A percentile compares a stretch with the other conserved stretches of the same genome.
phyloP scores from a whole-genome alignment of 2,329 filamentous ascomycete species.

The Colletotrichum somersetense region DNA sequence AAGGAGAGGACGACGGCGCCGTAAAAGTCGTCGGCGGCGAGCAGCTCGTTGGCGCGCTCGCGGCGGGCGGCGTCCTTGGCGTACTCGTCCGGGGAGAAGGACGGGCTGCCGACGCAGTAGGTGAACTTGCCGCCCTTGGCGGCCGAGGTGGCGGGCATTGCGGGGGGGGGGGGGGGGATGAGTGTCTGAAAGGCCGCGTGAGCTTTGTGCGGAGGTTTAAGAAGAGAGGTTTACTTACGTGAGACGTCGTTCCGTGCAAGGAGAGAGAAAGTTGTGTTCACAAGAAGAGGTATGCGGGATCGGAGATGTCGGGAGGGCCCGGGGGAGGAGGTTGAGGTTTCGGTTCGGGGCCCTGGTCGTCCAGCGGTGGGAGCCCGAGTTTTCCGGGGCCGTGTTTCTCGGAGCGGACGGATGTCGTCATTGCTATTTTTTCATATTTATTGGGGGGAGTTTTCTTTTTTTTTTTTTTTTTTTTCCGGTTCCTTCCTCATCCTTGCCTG shows the following conservation, averaged over 20 bases:
- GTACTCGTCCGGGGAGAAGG: constrained; percentile 58
- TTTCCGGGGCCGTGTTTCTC: constrained; percentile 38
- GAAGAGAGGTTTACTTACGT: not conserved
- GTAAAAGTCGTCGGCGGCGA: constrained; percentile 58
- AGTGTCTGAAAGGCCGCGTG: not conserved
- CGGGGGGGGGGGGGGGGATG: not conserved
- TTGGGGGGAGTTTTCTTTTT: not conserved
- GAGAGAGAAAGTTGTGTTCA: not conserved
- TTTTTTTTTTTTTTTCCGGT: not conserved
- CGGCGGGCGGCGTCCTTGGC: constrained; percentile 55
- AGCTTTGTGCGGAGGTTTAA: not conserved
- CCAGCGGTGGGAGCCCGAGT: constrained; percentile 15
- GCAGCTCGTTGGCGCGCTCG: constrained; percentile 52
- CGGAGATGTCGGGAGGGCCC: not conserved
- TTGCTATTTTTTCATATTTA: not conserved
- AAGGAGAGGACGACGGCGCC: constrained; percentile 60
- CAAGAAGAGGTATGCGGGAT: not conserved
- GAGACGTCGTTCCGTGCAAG: not conserved
- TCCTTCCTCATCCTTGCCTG: not conserved
- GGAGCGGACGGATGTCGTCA: constrained; percentile 41
- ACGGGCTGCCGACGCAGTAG: constrained; percentile 59
- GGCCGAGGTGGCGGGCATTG: constrained; percentile 9
- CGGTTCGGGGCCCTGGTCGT: constrained; percentile 20
- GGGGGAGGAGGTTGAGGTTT: not conserved
- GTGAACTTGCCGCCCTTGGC: constrained; percentile 45